These are phyloP conservation scores for Rhodotorula diobovata DNA, from an alignment of 768 basidiomycete species.

Conservation along the genomic window DNA sequence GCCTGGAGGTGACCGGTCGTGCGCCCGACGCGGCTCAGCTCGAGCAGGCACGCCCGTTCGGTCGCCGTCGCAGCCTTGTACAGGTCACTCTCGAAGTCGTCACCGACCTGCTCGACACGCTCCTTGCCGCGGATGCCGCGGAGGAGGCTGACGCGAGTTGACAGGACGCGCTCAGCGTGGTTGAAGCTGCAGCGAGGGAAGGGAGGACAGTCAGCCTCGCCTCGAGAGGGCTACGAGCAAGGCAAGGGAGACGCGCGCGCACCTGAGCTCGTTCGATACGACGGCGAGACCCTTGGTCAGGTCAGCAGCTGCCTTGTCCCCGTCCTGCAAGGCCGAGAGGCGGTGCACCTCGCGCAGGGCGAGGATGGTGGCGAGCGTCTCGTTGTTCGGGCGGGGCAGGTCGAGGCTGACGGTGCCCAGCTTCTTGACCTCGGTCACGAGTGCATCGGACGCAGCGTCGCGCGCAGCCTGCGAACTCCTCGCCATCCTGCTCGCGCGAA, in stretches of 20 bases:
- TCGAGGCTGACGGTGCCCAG: conserved; percentile 68
- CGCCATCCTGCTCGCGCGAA: conserved; percentile 72
- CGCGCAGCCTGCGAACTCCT: neutral
- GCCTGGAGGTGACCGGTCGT: conserved; percentile 65
- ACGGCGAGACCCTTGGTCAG: neutral
- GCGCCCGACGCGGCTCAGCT: conserved; percentile 68
- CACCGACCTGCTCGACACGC: conserved; percentile 69
- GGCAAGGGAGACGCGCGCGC: too few species aligned
- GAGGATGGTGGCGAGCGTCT: conserved; percentile 66
- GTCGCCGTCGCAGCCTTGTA: conserved; percentile 52
- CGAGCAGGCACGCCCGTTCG: conserved; percentile 67
- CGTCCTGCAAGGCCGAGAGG: conserved; percentile 3
- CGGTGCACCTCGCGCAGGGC: conserved; percentile 66
- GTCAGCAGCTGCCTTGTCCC: neutral
- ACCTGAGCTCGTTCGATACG: neutral
- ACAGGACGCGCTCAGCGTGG: conserved; percentile 69
- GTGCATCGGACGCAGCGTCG: conserved; percentile 51
- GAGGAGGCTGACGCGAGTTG: conserved; percentile 75
- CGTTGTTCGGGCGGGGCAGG: conserved; percentile 69
- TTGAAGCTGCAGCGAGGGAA: conserved; percentile 58
- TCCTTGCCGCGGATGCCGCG: conserved; percentile 66
- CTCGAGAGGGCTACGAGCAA: neutral
- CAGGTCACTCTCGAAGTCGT: conserved; percentile 34
- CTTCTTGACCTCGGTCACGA: conserved; percentile 61
- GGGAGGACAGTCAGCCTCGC: too few species aligned